phyloP scores from a whole-genome alignment of 2,329 filamentous ascomycete species.

The Cladobotryum mycophilum region DNA sequence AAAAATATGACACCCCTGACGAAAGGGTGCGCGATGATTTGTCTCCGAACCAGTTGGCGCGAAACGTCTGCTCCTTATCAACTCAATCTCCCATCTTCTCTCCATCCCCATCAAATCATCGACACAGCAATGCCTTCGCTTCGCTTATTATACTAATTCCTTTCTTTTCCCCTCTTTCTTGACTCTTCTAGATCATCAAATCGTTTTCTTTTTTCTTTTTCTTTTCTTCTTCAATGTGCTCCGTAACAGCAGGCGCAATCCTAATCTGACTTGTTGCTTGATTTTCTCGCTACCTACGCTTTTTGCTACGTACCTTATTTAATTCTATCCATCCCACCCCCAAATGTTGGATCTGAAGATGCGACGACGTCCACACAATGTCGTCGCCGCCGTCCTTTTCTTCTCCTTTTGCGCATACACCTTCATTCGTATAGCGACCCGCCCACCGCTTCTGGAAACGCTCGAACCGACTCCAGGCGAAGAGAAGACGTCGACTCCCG shows the following conservation, averaged over 20 bases:
- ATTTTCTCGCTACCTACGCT: not conserved
- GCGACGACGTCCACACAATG: conserved; percentile 35
- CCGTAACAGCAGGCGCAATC: too few species aligned
- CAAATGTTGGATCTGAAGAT: conserved; percentile 16
- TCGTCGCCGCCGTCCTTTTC: conserved; percentile 30
- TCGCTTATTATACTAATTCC: not conserved
- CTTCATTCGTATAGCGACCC: conserved; percentile 14
- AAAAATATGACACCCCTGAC: too few species aligned
- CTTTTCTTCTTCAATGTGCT: too few species aligned
- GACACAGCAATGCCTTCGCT: not conserved
- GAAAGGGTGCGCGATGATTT: too few species aligned
- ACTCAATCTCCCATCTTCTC: too few species aligned
- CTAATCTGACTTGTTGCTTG: not conserved
- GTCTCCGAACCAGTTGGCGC: too few species aligned
- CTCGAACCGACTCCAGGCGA: not conserved
- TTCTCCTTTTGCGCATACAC: conserved; percentile 32
- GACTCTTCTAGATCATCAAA: not conserved
- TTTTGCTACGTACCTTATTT: not conserved
- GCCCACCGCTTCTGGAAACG: not conserved
- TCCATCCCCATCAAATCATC: too few species aligned
- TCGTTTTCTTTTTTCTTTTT: too few species aligned
- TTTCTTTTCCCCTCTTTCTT: not conserved
- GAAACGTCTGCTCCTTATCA: too few species aligned
- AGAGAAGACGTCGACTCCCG: not conserved
- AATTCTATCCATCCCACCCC: too few species aligned